phyloP scores from a whole-genome alignment of 768 basidiomycete genomes.

The Leccinum barrowsii region DNA sequence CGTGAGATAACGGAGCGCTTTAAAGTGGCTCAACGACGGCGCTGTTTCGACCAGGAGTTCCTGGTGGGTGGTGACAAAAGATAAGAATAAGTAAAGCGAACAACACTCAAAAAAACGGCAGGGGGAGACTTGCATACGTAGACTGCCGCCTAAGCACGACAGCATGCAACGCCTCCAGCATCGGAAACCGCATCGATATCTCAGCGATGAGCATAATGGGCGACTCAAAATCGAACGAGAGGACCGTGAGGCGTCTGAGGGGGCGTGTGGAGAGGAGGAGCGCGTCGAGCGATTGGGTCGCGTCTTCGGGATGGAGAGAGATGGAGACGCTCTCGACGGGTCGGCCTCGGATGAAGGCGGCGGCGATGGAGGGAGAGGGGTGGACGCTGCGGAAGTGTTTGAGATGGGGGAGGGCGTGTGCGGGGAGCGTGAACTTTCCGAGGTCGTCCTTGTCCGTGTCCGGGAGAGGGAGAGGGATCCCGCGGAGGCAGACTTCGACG shows the following conservation, averaged over 20 bases:
- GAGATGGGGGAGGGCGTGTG: constrained; percentile 45
- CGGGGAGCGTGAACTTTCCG: constrained; percentile 30
- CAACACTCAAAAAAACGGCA: no score
- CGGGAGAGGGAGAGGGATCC: constrained; percentile 37
- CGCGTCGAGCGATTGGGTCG: constrained; percentile 41
- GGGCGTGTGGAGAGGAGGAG: constrained; percentile 37
- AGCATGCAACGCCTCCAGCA: constrained; percentile 58
- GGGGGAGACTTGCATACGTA: constrained; percentile 43
- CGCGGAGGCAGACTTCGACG: constrained; percentile 49
- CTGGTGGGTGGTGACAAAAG: constrained; percentile 20
- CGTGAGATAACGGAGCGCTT: constrained; percentile 47
- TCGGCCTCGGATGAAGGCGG: constrained; percentile 42
- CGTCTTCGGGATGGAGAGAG: constrained; percentile 44
- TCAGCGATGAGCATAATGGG: constrained; percentile 45
- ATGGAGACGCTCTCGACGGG: constrained; percentile 51
- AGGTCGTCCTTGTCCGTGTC: background rate
- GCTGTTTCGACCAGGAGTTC: constrained; percentile 41
- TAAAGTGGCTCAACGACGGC: constrained; percentile 41
- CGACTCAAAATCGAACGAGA: constrained; percentile 51
- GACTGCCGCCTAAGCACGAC: constrained; percentile 52
- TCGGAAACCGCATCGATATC: constrained; percentile 43
- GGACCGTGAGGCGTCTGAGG: constrained; percentile 50
- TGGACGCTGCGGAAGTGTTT: constrained; percentile 51
- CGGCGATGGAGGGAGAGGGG: constrained; percentile 44
- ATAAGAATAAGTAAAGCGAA: background rate